Conservation (phyloP, 2,329 filamentous ascomycete species). For the Trichoderma sp. region DNA sequence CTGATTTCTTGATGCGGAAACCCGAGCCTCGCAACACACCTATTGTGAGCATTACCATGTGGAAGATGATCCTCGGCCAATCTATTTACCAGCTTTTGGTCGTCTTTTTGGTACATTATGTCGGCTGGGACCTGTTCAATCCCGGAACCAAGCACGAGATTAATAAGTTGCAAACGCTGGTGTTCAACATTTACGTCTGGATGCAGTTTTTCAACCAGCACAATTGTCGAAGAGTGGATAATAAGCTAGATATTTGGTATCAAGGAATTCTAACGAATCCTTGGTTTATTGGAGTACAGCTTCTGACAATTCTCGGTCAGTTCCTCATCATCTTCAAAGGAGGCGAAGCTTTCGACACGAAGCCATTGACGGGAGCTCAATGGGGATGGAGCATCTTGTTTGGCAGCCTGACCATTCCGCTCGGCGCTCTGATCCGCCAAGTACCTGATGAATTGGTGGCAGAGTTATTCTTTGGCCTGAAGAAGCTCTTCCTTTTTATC, state of each 20-base stretch:
- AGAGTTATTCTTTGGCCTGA: conserved; percentile 28
- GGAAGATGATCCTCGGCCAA: conserved; percentile 87
- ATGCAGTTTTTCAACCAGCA: conserved; percentile 88
- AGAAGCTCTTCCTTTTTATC: conserved; percentile 21
- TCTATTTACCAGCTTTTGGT: conserved; percentile 69
- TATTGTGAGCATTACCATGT: conserved; percentile 73
- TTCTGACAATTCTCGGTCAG: conserved; percentile 66
- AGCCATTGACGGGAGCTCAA: conserved; percentile 57
- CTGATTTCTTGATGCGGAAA: conserved; percentile 58
- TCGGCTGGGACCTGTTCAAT: conserved; percentile 54
- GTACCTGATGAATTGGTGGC: conserved; percentile 38
- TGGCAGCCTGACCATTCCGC: conserved; percentile 63
- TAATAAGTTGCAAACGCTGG: conserved; percentile 56
- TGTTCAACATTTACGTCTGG: conserved; percentile 86
- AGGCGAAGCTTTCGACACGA: conserved; percentile 63
- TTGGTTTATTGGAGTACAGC: conserved; percentile 70
- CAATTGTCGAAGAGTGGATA: conserved; percentile 76
- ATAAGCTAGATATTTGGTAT: conserved; percentile 74
- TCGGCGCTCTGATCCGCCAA: conserved; percentile 46
- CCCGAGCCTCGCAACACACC: conserved; percentile 71
- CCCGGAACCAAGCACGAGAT: conserved; percentile 39
- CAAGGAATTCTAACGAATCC: conserved; percentile 71
- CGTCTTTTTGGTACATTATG: conserved; percentile 60
- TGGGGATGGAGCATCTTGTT: conserved; percentile 70
- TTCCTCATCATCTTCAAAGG: conserved; percentile 70